phyloP scores from a whole-genome alignment of 768 basidiomycete species.

The Boletus sp. region DNA sequence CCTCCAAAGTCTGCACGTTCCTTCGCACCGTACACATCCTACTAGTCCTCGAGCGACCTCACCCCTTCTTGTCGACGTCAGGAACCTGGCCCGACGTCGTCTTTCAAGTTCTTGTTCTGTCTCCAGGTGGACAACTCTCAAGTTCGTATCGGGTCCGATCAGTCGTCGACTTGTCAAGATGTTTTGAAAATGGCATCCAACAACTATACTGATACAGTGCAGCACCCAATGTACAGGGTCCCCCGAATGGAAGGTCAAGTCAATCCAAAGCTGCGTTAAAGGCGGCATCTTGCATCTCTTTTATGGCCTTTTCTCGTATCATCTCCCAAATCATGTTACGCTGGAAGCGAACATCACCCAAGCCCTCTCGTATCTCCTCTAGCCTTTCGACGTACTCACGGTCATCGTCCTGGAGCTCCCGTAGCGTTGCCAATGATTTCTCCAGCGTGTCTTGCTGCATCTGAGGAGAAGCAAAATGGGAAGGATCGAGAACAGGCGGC shows the following conservation, averaged over 20 bases:
- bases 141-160: too few relatives aligned
- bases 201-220: neutral
- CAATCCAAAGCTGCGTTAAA: slow-evolving; percentile 31
- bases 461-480: slow-evolving; percentile 62
- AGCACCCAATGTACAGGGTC: neutral
- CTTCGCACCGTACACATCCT: slow-evolving; percentile 55
- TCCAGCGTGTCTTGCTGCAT: slow-evolving; percentile 69
- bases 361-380: slow-evolving; percentile 76
- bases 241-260: neutral
- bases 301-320: slow-evolving; percentile 69
- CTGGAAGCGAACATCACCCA: slow-evolving; percentile 72
- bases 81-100: neutral
- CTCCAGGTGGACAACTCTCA: neutral
- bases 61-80: too few relatives aligned
- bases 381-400: slow-evolving; percentile 83
- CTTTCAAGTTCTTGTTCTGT: too few relatives aligned
- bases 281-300: slow-evolving; percentile 70
- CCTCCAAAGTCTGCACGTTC: slow-evolving; percentile 62
- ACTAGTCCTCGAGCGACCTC: too few relatives aligned
- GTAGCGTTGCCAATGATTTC: slow-evolving; percentile 66
- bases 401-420: slow-evolving; percentile 83
- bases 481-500: slow-evolving; percentile 49
- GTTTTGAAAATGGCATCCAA: neutral
- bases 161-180: neutral
- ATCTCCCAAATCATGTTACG: slow-evolving; percentile 72